These are phyloP conservation scores for Pholiota conissans DNA, from an alignment of 768 basidiomycete genomes.

Conservation along the genomic window DNA sequence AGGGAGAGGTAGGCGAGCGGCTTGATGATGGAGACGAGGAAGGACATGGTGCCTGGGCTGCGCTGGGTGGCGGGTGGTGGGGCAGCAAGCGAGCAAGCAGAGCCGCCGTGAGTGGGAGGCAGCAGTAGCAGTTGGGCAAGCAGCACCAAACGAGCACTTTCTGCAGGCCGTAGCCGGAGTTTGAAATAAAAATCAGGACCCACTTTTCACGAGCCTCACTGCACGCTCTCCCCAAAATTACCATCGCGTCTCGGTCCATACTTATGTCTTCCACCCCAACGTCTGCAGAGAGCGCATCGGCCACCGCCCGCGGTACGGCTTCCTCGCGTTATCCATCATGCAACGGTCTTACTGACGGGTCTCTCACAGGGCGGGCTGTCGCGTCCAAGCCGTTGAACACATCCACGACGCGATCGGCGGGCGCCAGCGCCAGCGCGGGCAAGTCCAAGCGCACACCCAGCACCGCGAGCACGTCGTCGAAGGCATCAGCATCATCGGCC, in stretches of 20 bases:
- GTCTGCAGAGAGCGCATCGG: slow-evolving; percentile 13
- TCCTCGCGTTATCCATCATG: not conserved
- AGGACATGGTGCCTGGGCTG: slow-evolving; percentile 53
- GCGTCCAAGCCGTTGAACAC: slow-evolving; percentile 22
- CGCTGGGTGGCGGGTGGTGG: slow-evolving; percentile 1
- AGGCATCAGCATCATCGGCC: slow-evolving; percentile 17
- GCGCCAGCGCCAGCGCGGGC: slow-evolving; percentile 5
- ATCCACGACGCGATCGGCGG: slow-evolving; percentile 10
- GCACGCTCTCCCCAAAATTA: not conserved
- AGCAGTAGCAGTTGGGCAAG: not conserved
- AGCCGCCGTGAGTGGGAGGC: not conserved
- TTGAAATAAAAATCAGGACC: slow-evolving; percentile 12
- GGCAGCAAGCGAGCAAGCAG: not conserved
- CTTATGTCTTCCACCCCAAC: slow-evolving; percentile 6
- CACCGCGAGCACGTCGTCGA: slow-evolving; percentile 7
- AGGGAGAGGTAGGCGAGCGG: slow-evolving; percentile 78
- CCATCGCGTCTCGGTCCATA: too few species aligned
- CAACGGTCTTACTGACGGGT: slow-evolving; percentile 8
- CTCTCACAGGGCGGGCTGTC: slow-evolving; percentile 21
- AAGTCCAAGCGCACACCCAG: not conserved
- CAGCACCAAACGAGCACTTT: not conserved
- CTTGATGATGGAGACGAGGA: slow-evolving; percentile 59
- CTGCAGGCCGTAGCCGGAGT: slow-evolving; percentile 15
- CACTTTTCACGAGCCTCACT: slow-evolving; percentile 10
- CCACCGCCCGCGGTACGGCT: not conserved